Conservation (phyloP, 768 basidiomycete species). For the Saitozyma sp. region DNA sequence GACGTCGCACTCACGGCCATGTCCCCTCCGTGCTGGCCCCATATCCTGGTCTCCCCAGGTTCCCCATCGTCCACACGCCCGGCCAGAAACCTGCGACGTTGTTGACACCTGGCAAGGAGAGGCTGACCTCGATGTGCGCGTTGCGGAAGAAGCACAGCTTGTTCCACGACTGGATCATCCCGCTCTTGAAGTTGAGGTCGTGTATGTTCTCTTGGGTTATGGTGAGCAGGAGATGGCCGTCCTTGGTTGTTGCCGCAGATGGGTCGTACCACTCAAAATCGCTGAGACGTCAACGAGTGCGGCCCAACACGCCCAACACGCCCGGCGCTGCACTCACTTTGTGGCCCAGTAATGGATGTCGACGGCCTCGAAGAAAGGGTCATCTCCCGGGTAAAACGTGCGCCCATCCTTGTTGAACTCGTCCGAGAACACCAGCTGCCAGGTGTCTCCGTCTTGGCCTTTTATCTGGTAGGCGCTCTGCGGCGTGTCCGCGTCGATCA, state of each 20-base stretch:
- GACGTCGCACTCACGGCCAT: conserved; percentile 59
- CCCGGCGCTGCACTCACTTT: conserved; percentile 22
- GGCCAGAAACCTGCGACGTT: conserved; percentile 56
- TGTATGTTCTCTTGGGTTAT: conserved; percentile 67
- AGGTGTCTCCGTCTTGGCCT: conserved; percentile 59
- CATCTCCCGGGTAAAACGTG: conserved; percentile 76
- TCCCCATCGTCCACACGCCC: conserved; percentile 65
- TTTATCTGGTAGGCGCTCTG: conserved; percentile 54
- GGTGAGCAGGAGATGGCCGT: conserved; percentile 74
- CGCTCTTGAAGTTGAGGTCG: conserved; percentile 63
- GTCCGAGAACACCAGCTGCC: conserved; percentile 78
- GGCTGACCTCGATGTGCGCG: conserved; percentile 66
- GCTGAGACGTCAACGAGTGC: conserved; percentile 12
- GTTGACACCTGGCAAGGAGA: conserved; percentile 42
- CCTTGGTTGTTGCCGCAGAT: conserved; percentile 64
- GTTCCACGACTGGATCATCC: conserved; percentile 60
- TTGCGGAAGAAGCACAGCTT: conserved; percentile 95
- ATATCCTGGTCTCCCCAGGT: conserved; percentile 84
- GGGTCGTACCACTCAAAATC: conserved; percentile 84
- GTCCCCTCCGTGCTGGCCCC: conserved; percentile 75
- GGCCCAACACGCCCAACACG: not conserved
- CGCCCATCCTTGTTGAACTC: conserved; percentile 81
- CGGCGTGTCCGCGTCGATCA: conserved; percentile 79
- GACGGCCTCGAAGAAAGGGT: conserved; percentile 64
- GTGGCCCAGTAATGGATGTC: conserved; percentile 54